Base-by-base conservation (phyloP, 2,329 filamentous ascomycete genomes). In the Colletotrichum orbiculare region DNA sequence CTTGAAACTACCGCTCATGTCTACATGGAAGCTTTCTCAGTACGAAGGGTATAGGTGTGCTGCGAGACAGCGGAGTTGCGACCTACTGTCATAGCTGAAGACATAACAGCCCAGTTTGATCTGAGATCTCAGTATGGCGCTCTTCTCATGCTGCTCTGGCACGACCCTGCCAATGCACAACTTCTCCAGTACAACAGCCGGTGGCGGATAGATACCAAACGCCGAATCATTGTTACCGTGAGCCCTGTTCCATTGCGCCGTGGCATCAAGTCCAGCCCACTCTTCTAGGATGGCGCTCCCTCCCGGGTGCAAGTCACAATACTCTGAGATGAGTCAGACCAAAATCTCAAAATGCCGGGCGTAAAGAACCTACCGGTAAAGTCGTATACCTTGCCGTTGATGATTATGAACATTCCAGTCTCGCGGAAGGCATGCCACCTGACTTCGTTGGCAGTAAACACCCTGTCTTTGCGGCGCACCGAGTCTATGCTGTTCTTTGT, bases 301-400 rank as follows among this genome's bases (percentile, higher is more conserved):
- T 13, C 57, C 57, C 7, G 57, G 54, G n/a, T 63, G 60, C 34
- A 63, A 17, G 33, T 60, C 37, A 37, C 17, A 34, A 17, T 59
- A 60, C 1, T 50, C 61, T 54, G 8, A 1, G 6, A 8, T 1
- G 2, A 9, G 49, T 55, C 17, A 54, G 50, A 6, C 35, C 2
- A 5, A 5, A 25, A 25, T 25, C 25, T 1, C 25, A 25, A 25
- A 4, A 25, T 25, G 25, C 1, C 2, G 25, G 25, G 25, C 25
- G 25, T 25, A 2, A 25, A 25, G 25, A 25, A 3, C 25, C 13
- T 46, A 64, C 60, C 47, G 8, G 61, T 64, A n/a, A 64, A 15
- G 50, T 64, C 61, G 49, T 64, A 64, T 0, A 64, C 61, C 12
- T n/a, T 2, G 42, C n/a, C 49, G 34, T 54, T 34, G 43, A 64